Base-by-base conservation (phyloP, 176 grass and related monocot genomes). In the Bonia amplexicaulis region DNA sequence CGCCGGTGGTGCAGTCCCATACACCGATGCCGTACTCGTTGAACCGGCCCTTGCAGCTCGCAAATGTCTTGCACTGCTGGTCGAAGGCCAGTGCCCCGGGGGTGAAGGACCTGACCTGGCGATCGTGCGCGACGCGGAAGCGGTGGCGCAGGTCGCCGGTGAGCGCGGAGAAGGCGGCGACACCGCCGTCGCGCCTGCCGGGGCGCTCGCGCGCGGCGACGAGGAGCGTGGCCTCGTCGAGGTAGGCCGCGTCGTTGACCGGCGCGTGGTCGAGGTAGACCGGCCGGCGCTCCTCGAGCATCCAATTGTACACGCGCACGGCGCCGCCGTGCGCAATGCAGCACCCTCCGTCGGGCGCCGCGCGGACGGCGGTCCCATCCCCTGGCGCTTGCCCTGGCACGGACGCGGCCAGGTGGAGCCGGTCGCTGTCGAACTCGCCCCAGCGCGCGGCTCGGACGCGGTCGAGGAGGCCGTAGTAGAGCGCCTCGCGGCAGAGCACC, bases 381-480 rank as follows among this genome's bases (percentile, higher is more conserved):
- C 91, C 93, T 1, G 91, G 80, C 0, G 96, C 81, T 0, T 70
- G 74, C 3, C 93, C 96, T 0, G 86, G 37, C 5, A 95, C 88
- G 12, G 93, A 95, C 2, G 84, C 41, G 0, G 73, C 40, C 0
- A 93, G 68, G 23, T 54, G 72, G 8, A 98, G 79, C 13, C 85
- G 89, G 41, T 93, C 92, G 6, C 89, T 91, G 53, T 98, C 89
- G 84, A 98, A 63, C 0, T 59, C 62, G 3, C 81, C 93, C 62
- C 86, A 78, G n/a, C 88, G 86, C 58, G 93, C 87, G 54, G 86
- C 90, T 64, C 85, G 89, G 71, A 98, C 91, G 73, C 82, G 87
- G 82, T 95, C 93, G 8, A 98, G 88, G 51, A 95, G 87, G 69
- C 91, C 91, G 87, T 95, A 98, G 84, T 90, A 98, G 83, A 95